A percentile compares a stretch with the other conserved stretches of the same genome.
Conservation (phyloP, 495 filamentous ascomycete species). For the Melanomma pulvis-pyrius region DNA sequence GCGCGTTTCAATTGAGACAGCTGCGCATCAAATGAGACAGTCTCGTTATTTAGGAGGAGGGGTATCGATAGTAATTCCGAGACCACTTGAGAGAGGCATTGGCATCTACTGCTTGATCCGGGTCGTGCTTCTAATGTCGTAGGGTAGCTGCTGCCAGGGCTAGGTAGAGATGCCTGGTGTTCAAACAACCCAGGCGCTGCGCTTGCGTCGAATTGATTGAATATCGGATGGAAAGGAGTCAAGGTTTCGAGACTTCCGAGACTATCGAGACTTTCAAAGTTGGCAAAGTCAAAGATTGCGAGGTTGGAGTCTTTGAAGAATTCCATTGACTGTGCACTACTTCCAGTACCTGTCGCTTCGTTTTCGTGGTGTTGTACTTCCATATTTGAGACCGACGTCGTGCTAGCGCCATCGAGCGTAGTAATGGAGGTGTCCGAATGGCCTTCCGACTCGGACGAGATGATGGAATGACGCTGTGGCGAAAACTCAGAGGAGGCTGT, state of each 20-base stretch:
- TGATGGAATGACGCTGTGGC: not conserved
- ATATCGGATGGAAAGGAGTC: not conserved
- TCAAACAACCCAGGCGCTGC: not conserved
- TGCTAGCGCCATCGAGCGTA: not conserved
- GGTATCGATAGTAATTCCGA: not conserved
- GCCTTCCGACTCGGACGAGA: not conserved
- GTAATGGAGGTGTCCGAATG: not conserved
- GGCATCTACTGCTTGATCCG: not conserved
- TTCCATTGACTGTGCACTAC: too few relatives aligned
- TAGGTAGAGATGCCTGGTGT: not conserved
- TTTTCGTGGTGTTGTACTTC: not conserved
- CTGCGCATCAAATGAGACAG: not conserved
- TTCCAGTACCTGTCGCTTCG: too few relatives aligned
- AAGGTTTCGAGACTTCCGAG: not conserved
- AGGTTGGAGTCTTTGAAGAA: too few relatives aligned
- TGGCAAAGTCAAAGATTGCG: not conserved
- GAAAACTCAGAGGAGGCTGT: not conserved
- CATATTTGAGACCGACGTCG: not conserved
- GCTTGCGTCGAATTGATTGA: not conserved
- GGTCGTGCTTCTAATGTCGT: not conserved
- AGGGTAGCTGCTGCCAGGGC: not conserved
- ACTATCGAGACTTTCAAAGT: too few relatives aligned
- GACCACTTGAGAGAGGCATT: not conserved
- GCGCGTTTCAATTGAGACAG: not conserved
- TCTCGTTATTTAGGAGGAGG: not conserved